phyloP scores from a whole-genome alignment of 2,329 filamentous ascomycete genomes.

The Diaporthe amygdali region DNA sequence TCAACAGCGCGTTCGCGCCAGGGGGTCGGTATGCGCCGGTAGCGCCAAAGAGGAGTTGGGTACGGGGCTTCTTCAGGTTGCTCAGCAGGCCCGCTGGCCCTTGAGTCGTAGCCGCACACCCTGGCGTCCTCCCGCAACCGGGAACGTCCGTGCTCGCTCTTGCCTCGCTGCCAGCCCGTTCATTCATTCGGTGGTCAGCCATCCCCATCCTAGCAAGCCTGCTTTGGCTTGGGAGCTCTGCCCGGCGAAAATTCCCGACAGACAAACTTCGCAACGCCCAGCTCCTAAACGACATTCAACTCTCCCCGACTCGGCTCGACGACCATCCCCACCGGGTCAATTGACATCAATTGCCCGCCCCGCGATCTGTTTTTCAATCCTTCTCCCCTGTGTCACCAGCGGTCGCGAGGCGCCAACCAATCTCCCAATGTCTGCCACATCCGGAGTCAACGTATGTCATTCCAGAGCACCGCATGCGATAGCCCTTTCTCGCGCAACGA shows the following conservation, averaged over 20 bases:
- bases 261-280: constrained; percentile 32
- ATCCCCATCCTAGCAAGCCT: constrained; percentile 22
- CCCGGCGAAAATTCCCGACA: constrained; percentile 44
- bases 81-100: background rate
- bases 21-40: constrained; percentile 1
- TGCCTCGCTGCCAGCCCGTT: background rate
- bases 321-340: constrained; percentile 26
- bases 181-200: constrained; percentile 20
- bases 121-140: background rate
- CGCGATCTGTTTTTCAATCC: constrained; percentile 35
- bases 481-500: constrained; percentile 24
- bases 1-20: constrained; percentile 20
- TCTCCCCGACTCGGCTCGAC: constrained; percentile 24
- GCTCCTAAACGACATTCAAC: constrained; percentile 4
- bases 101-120: background rate
- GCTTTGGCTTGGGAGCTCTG: constrained; percentile 29
- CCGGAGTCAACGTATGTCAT: constrained; percentile 70
- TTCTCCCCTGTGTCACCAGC: constrained; percentile 40
- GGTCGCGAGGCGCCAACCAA: constrained; percentile 48
- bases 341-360: constrained; percentile 29
- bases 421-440: constrained; percentile 65
- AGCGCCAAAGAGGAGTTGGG: constrained; percentile 3
- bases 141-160: constrained; percentile 6
- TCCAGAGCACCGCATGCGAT: constrained; percentile 25
- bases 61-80: background rate